Base-by-base conservation (phyloP, 106 monocot genomes). In the Cymbidium sinense region DNA sequence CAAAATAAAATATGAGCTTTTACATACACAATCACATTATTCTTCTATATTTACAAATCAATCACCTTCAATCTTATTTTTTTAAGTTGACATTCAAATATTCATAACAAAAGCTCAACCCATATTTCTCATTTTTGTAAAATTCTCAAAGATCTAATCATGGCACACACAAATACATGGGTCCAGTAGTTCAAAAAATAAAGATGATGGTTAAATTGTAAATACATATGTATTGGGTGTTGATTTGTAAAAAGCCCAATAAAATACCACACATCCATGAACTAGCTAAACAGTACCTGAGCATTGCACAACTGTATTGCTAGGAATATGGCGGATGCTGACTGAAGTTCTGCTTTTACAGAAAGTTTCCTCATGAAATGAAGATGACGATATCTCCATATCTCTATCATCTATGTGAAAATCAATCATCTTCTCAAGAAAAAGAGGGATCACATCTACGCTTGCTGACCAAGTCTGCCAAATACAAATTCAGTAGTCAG, bases 391-490 rank as follows among this genome's bases (percentile, higher is more conserved):
- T 31, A 86, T 83, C 70, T 92, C 85, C 13, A 95, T 64, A 52
- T 92, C 88, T 58, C 76, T 77, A 19, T 92, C 92, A 80, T 85
- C 85, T 29, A 95, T 65, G 31, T 84, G 75, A 75, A 92, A 69
- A 76, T 85, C 81, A 76, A 79, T 31, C 64, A 70, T 43, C 72
- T 83, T 80, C 79, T 87, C 86, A 39, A 95, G 86, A 76, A 88
- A 95, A 21, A 92, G 79, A 37, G 95, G 95, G 41, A 90, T 85
- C 82, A 95, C 90, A 85, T 92, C 90, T 36, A 95, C 85, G 75
- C 27, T 70, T 54, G 92, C 88, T 18, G 86, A 92, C 70, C 67
- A 84, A 78, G 83, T 78, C 95, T 95, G 83, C 36, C 84, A 86
- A 86, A 84, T 30, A 69, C 9, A 31, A 27, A 69, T 3, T 33